phyloP scores from a whole-genome alignment of 331 rosid genomes.

The Dryas integrifolia region DNA sequence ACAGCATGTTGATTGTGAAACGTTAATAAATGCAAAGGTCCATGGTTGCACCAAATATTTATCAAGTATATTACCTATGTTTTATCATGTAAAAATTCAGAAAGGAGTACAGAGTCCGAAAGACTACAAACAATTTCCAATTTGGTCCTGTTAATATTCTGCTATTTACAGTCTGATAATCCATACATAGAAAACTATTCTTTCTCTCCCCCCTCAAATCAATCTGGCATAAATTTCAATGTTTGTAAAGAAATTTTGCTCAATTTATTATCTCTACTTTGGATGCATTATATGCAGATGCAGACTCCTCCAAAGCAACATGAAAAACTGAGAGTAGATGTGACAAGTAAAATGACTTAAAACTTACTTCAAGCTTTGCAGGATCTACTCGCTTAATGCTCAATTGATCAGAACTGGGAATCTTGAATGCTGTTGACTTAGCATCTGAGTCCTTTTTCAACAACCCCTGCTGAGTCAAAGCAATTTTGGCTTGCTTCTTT shows the following conservation, averaged over 20 bases:
- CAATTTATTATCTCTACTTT: background rate
- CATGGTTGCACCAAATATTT: no score
- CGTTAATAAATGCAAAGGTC: no score
- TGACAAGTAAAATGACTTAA: background rate
- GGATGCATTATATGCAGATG: background rate
- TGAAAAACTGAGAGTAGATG: constrained; percentile 6
- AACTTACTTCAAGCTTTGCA: constrained; percentile 69
- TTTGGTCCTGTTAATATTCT: background rate
- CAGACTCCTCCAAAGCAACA: constrained; percentile 3
- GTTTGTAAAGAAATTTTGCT: background rate
- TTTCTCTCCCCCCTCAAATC: background rate
- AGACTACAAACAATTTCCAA: no score
- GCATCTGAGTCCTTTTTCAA: constrained; percentile 31
- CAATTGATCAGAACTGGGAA: constrained; percentile 58
- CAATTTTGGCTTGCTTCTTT: constrained; percentile 52
- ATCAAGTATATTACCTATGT: no score
- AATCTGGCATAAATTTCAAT: background rate
- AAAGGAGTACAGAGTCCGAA: no score
- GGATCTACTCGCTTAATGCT: constrained; percentile 71
- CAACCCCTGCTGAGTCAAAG: constrained; percentile 68
- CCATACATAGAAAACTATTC: background rate
- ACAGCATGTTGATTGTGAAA: background rate
- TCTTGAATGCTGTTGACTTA: constrained; percentile 40
- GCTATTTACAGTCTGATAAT: background rate
- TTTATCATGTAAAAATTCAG: no score